Conservation (phyloP, 305 asterid species). For the Nicotiana rustica region DNA sequence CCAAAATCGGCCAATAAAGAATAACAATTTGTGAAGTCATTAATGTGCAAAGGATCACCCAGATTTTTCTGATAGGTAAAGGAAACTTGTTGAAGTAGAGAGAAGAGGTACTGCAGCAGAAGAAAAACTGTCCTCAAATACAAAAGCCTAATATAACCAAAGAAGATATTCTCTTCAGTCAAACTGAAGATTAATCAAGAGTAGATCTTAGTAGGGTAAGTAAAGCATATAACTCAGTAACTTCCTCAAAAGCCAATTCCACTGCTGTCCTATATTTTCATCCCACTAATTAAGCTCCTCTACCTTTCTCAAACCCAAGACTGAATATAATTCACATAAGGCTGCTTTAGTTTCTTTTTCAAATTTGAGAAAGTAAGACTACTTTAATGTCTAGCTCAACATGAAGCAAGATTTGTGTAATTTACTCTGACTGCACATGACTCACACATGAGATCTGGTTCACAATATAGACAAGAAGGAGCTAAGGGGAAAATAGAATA, state of each 20-base stretch:
- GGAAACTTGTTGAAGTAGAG: neutral
- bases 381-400: too few relatives aligned
- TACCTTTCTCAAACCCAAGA: neutral
- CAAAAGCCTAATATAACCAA: too few relatives aligned
- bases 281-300: neutral
- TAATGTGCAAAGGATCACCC: neutral
- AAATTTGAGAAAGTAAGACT: too few relatives aligned
- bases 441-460: too few relatives aligned
- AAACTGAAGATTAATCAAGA: too few relatives aligned
- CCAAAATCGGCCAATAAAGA: neutral
- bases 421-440: too few relatives aligned
- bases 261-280: neutral
- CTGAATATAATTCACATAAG: too few relatives aligned
- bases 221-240: neutral
- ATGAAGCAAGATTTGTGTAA: too few relatives aligned
- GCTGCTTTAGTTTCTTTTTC: too few relatives aligned
- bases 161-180: too few relatives aligned
- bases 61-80: neutral
- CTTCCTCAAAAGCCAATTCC: slow-evolving; percentile 20
- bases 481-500: neutral
- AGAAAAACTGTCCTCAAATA: neutral
- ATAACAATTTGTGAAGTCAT: neutral
- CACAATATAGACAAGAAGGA: slow-evolving; percentile 27
- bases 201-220: too few relatives aligned
- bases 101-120: neutral